Evolutionary conservation across 495 filamentous ascomycete genomes (phyloP), one percentile per base, ranked within the genome.

Genomic region (Rostrohypoxylon terebratum): DNA sequence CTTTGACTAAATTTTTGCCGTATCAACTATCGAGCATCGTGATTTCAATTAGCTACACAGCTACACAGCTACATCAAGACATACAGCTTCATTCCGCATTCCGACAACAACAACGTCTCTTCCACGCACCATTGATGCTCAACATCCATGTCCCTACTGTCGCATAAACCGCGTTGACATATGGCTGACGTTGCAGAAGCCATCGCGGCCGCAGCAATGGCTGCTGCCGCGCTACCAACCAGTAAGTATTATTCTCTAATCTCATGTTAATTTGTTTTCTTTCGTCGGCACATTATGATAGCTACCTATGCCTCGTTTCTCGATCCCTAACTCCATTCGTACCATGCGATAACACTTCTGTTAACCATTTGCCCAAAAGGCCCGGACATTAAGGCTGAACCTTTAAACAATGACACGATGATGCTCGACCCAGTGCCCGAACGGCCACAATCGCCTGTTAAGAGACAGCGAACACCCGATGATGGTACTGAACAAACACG

Each of bases 1-100:
- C 73, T 69, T 79, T 75, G 74, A 70, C 71, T 69, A 80, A 82
- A 80, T 76, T 80, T 83, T 78, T 78, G 58, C 51, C 36, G 63
- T 50, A 71, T 73, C 69, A 67, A 63, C 73, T 45, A 31, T 44
- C 3, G 5, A 18, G 4, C 6, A 16, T 45, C 5, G n/a, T 14
- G 8, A 16, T 18, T 45, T 18, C 0, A 47, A 40, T 38, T 47
- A 47, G 16, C 28, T 34, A 44, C 34, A n/a, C 11, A 42, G 34
- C n/a, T n/a, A n/a, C n/a, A n/a, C n/a, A 48, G 21, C 36, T 61
- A 62, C 48, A 57, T 38, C 64, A 58, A 61, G n/a, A 66, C 63
- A 57, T 47, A 45, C 62, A 61, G 48, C 50, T 38, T 44, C n/a
- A 63, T 59, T 34, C 45, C 51, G 21, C 23, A 5, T 38, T 23